Percentiles rank a stretch among this genome's conserved stretches.
Conservation (phyloP, 1,139 yeast species). For the Schwanniomyces etchellsii region DNA sequence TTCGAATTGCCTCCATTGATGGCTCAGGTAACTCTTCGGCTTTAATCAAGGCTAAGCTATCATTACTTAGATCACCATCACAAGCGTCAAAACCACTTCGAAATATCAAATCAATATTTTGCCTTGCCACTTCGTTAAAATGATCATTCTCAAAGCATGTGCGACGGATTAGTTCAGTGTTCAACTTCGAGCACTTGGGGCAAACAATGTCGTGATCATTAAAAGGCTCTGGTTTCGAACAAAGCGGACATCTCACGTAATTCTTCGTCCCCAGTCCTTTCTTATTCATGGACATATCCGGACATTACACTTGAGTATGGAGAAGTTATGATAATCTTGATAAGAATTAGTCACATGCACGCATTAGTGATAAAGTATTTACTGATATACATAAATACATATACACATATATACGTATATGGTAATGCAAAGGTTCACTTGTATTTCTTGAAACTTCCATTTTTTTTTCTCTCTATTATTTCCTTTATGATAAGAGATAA, state of each 20-base stretch:
- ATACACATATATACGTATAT: not conserved
- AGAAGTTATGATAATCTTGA: too few relatives aligned
- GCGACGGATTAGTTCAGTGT: slow-evolving; percentile 16
- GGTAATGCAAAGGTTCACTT: not conserved
- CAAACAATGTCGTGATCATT: slow-evolving; percentile 14
- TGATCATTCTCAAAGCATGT: slow-evolving; percentile 21
- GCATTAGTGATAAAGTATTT: not conserved
- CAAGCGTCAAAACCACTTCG: slow-evolving; percentile 11
- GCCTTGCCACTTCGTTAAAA: slow-evolving; percentile 14
- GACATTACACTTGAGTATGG: too few relatives aligned
- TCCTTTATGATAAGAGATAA: slow-evolving; percentile 56
- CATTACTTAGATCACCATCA: slow-evolving; percentile 7
- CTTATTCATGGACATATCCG: too few relatives aligned
- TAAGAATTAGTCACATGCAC: not conserved
- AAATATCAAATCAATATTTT: slow-evolving; percentile 25
- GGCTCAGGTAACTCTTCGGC: slow-evolving; percentile 16
- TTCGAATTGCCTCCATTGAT: slow-evolving; percentile 24
- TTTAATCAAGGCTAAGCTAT: slow-evolving; percentile 2
- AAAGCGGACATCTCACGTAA: slow-evolving; percentile 10
- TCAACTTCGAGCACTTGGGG: slow-evolving; percentile 15
- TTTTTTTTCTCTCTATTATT: slow-evolving; percentile 41
- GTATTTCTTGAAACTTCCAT: not conserved
- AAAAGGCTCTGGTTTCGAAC: slow-evolving; percentile 8
- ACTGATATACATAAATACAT: not conserved
- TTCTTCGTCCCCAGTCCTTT: not conserved